Evolutionary conservation across 2,329 filamentous ascomycete genomes (phyloP), one percentile per base, ranked within the genome.

Genomic region (Talaromyces pinophilus): DNA sequence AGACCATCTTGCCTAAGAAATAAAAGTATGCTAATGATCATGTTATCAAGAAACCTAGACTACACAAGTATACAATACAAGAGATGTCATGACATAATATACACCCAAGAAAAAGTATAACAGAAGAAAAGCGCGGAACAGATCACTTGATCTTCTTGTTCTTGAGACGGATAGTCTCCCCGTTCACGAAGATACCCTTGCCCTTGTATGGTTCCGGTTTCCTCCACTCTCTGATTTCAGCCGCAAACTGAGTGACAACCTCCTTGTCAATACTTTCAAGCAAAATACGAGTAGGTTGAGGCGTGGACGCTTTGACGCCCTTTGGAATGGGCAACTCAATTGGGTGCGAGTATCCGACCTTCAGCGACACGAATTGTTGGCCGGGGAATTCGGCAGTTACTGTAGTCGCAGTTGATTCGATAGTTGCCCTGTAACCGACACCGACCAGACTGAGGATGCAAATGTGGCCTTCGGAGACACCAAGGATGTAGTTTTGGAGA

Each of bases 151-250:
- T 92, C 87, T 94, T 95, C 90, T 97, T 99, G 75, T 92, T 90
- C 89, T 99, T 99, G 80, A 99, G 80, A 86, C 91, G 96, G 82
- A 99, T 97, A 35, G 93, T 97, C 85, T 99, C 93, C 70, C 93
- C 92, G 76, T 98, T 96, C 73, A 99, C 90, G 78, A 98, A 99
- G 73, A 99, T 96, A 73, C 95, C 95, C 88, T 99, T 98, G 71
- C 95, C 95, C 87, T 99, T 99, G 82, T 99, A 99, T 70, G 95
- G 95, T 82, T 99, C 95, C 35, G 95, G 95, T 70, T 86, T 87
- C 76, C 95, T 89, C 94, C 94, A 98, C 80, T 84, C 86, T 72
- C 92, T 86, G 71, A 99, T 96, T 72, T 89, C 84, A 0, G 95
- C 95, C 19, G 95, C 95, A 79, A 98, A 97, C 67, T 91, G 89